Percentiles rank a stretch among this genome's conserved stretches.
These are phyloP conservation scores for Coemansia sp. DNA, from an alignment of 192 early-diverging fungal species.

Conservation along the genomic window DNA sequence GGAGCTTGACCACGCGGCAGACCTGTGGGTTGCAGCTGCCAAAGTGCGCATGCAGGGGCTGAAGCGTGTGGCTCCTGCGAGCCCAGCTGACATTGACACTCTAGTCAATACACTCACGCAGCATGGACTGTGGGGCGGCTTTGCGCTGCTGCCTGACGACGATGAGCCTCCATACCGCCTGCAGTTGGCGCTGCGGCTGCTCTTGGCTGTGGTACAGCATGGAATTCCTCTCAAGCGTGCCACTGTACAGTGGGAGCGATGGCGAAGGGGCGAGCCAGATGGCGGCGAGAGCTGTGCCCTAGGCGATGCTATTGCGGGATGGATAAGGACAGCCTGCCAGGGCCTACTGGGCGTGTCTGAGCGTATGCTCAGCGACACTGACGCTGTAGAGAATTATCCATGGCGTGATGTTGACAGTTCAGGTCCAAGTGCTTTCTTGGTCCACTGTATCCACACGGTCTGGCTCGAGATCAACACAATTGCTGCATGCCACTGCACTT, in stretches of 20 bases:
- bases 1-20: conserved; percentile 23
- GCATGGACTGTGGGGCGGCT: conserved; percentile 45
- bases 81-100: conserved; percentile 4
- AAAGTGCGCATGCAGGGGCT: conserved; percentile 9
- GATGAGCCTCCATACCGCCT: conserved; percentile 35
- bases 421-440: conserved; percentile 7
- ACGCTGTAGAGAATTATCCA: neutral
- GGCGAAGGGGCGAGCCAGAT: conserved; percentile 17
- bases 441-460: conserved; percentile 15
- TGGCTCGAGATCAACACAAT: conserved; percentile 24
- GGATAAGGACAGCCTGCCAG: conserved; percentile 17
- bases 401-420: neutral
- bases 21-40: conserved; percentile 8
- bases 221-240: conserved; percentile 11
- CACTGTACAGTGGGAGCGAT: conserved; percentile 26
- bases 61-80: neutral
- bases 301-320: conserved; percentile 1
- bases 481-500: conserved; percentile 6
- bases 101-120: conserved; percentile 20
- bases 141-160: conserved; percentile 15
- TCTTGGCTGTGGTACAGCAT: conserved; percentile 16
- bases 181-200: conserved; percentile 30
- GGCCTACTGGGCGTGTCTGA: neutral
- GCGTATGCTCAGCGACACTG: conserved; percentile 1
- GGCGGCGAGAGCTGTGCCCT: neutral